Evolutionary conservation across 2,329 filamentous ascomycete genomes (phyloP).

Genomic region (Hypoxylon sp.): DNA sequence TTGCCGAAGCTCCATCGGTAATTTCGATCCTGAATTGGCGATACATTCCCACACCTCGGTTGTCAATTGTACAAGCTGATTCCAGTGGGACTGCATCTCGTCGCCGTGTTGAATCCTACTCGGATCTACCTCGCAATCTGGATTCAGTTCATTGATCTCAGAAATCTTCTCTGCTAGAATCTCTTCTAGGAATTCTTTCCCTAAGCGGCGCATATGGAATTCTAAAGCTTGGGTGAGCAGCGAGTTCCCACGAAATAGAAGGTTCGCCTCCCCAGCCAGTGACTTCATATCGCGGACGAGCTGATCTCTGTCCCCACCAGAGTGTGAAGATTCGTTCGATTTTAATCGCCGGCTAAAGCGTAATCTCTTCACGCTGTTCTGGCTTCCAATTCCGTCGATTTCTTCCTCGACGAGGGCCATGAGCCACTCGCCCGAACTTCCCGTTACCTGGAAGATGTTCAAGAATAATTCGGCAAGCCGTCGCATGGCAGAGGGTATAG

Average conservation of each 20-base stretch:
- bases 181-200: constrained; percentile 92
- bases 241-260: constrained; percentile 95
- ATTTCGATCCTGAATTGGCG: constrained; percentile 77
- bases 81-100: constrained; percentile 88
- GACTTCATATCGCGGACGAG: constrained; percentile 85
- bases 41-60: constrained; percentile 90
- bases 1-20: constrained; percentile 85
- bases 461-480: constrained; percentile 87
- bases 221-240: constrained; percentile 93
- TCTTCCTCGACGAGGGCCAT: constrained; percentile 95
- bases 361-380: constrained; percentile 80
- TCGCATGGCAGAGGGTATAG: constrained; percentile 82
- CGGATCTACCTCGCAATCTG: constrained; percentile 95
- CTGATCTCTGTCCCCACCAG: constrained; percentile 75
- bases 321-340: constrained; percentile 78
- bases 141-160: constrained; percentile 91
- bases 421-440: constrained; percentile 87
- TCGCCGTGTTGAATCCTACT: constrained; percentile 77
- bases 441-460: constrained; percentile 96
- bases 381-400: constrained; percentile 91
- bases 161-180: constrained; percentile 86
- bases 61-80: constrained; percentile 80
- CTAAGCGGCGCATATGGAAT: constrained; percentile 93
- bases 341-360: constrained; percentile 79
- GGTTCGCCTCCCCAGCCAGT: constrained; percentile 88